Evolutionary conservation across 495 filamentous ascomycete species (phyloP).

Genomic region (Hypomontagnella monticulosa): DNA sequence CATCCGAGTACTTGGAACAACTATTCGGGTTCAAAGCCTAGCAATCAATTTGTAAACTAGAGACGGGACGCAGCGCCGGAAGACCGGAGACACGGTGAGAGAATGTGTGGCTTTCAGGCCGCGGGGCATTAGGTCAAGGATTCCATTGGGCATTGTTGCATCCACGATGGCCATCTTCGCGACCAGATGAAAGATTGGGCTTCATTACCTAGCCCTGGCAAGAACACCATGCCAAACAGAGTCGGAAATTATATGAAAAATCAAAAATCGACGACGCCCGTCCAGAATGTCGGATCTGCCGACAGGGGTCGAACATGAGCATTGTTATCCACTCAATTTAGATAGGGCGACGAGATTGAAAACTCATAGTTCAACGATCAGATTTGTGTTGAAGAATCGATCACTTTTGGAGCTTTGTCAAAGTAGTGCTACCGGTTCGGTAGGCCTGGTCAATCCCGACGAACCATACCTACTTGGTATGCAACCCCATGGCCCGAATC

Average conservation of each 20-base stretch:
- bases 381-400: background rate
- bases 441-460: no score
- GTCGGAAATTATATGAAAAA: background rate
- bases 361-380: background rate
- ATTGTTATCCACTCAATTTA: constrained; percentile 5
- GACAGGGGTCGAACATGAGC: background rate
- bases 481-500: no score
- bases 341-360: constrained; percentile 8
- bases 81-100: no score
- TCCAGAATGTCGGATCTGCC: background rate
- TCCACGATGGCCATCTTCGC: background rate
- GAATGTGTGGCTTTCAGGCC: background rate
- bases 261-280: constrained; percentile 8
- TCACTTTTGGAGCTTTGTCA: no score
- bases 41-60: no score
- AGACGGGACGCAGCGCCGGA: no score
- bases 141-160: constrained; percentile 16
- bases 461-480: no score
- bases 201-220: background rate
- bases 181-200: background rate
- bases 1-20: constrained; percentile 4
- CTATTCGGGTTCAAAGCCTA: background rate
- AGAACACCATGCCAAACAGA: background rate
- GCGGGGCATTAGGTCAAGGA: background rate
- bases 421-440: no score